Conservation (phyloP, 2,329 filamentous ascomycete species). For the Ascosphaera acerosa region DNA sequence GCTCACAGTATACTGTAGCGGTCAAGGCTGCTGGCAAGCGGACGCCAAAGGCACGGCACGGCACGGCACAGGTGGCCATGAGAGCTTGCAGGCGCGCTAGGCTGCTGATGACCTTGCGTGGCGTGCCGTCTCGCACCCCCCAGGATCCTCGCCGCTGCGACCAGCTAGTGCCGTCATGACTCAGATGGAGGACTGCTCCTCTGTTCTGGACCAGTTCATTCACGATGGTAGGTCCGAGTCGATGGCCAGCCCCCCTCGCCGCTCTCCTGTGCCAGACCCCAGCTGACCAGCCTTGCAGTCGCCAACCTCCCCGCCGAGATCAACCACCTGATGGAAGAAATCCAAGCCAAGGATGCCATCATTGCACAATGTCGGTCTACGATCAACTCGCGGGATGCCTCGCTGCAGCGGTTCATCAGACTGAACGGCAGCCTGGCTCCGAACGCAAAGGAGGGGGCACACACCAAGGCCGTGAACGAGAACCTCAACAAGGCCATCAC, state of each 20-base stretch:
- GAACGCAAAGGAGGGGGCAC: conserved; percentile 38
- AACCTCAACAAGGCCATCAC: conserved; percentile 31
- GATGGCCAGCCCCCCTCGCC: too few species aligned
- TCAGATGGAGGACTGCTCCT: conserved; percentile 33
- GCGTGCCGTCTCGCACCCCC: too few species aligned
- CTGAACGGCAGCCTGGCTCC: conserved; percentile 33
- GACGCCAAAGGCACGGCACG: too few species aligned
- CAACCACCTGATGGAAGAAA: conserved; percentile 39
- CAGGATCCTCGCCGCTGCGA: too few species aligned
- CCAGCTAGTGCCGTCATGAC: too few species aligned
- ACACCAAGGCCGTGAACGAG: conserved; percentile 29
- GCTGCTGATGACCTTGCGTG: too few species aligned
- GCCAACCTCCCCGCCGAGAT: conserved; percentile 38
- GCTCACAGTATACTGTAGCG: too few species aligned
- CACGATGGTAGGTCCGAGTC: conserved; percentile 27
- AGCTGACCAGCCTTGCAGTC: conserved; percentile 10
- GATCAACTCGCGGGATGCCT: conserved; percentile 32
- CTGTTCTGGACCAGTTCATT: conserved; percentile 38
- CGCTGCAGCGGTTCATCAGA: conserved; percentile 41
- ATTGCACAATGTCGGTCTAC: conserved; percentile 31
- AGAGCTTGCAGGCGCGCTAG: too few species aligned
- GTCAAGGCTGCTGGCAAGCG: too few species aligned
- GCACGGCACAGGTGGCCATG: too few species aligned
- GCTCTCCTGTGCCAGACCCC: too few species aligned
- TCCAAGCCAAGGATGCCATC: conserved; percentile 36